Percentiles rank a stretch among this genome's conserved stretches.
Conservation (phyloP, 345 rosid species). For the Euphorbia lathyris region DNA sequence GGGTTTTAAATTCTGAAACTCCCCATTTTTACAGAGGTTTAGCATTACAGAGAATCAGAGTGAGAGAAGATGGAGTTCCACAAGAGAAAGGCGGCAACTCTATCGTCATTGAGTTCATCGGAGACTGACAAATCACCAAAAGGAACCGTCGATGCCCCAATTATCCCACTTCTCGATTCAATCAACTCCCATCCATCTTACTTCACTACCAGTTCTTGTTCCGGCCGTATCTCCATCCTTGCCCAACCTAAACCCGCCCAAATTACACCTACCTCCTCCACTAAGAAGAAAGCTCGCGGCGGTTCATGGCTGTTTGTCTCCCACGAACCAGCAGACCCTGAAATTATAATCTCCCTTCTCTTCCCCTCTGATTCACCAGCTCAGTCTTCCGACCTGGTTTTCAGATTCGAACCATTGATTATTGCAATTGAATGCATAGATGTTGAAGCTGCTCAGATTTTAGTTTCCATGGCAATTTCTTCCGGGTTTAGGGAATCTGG, state of each 20-base stretch:
- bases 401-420: constrained; percentile 87
- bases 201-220: constrained; percentile 95
- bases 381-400: constrained; percentile 43
- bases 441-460: constrained; percentile 51
- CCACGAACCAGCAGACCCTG: constrained; percentile 60
- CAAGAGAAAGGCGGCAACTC: constrained; percentile 65
- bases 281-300: constrained; percentile 73
- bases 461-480: constrained; percentile 67
- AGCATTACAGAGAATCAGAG: no score
- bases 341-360: constrained; percentile 47
- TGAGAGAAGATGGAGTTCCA: constrained; percentile 54
- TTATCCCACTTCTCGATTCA: constrained; percentile 65
- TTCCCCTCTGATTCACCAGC: constrained; percentile 25
- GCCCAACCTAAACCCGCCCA: constrained; percentile 50
- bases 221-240: constrained; percentile 88
- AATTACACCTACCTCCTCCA: background rate
- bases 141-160: constrained; percentile 68
- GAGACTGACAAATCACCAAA: constrained; percentile 76
- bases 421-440: constrained; percentile 77
- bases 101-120: constrained; percentile 50
- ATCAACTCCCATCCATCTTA: constrained; percentile 67
- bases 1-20: background rate
- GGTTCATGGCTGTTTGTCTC: constrained; percentile 81
- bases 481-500: constrained; percentile 87
- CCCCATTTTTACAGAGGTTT: background rate